Base-by-base conservation (phyloP, 2,329 filamentous ascomycete species). In the Penicillium sp. region DNA sequence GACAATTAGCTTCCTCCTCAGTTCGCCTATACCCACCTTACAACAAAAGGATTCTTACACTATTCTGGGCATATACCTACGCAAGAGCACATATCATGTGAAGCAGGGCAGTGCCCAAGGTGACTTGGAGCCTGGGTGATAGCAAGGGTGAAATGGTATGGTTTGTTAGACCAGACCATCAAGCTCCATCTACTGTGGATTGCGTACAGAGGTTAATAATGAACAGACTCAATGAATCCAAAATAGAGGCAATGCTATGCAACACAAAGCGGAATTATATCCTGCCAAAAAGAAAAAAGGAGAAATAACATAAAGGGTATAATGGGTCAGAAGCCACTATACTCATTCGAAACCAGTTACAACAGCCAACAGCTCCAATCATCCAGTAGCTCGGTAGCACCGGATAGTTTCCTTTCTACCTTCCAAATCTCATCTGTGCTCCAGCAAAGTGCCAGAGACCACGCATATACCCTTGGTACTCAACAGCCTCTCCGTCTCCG, bases 401-500 rank as follows among this genome's bases (percentile, higher is more conserved):
- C 29, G 22, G 13, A 39, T 36, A 37, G 9, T 12, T 37, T 9
- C 16, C 16, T 22, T 27, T 16, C 55, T 72, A 84, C 62, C 79
- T 72, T 25, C 91, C 91, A 62, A 91, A 83, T 50, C 91, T 82
- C 80, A 97, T 95, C 70, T 95, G 88, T 3, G 91, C 92, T 58
- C 84, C 85, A 9, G 89, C 87, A 72, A 83, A 99, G 62, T 86
- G 89, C 69, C 88, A 86, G 60, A 99, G 73, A 1, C 86, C 92
- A 55, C 86, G 80, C 56, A 97, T 76, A 69, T 97, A 99, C 27
- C 95, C 87, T 66, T 96, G 91, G 70, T 99, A 99, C 37, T 90
- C 90, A 14, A 99, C 91, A 1, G 68, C 63, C 45, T 73, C 72
- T 4, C 66, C 66, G 46, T 65, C 68, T 0, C 69, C 71, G 18